Base-by-base conservation (phyloP, 2,329 filamentous ascomycete species). In the Conoideocrella luteorostrata region DNA sequence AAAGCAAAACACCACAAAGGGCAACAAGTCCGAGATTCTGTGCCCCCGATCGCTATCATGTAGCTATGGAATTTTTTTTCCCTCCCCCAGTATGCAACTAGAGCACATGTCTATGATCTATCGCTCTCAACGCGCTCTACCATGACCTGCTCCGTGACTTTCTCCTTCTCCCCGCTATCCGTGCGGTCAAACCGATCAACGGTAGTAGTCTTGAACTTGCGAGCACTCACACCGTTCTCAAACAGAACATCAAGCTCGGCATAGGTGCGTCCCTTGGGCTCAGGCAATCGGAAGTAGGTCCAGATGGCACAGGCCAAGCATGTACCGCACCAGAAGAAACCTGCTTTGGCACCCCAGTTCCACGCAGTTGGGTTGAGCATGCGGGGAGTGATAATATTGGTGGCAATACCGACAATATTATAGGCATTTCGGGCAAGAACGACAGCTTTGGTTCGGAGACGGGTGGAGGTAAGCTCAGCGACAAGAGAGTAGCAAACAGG, bases 401-500 rank as follows among this genome's bases (percentile, higher is more conserved):
- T 67, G 20, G 68, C 48, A 33, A 79, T 72, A 44, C 67, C 67
- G 18, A 59, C 55, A 5, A 75, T 58, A 48, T 78, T 74, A 59
- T 75, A 78, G 17, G 65, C 43, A 49, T 65, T 68, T 38, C 70
- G 61, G 1, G 66, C 69, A 15, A 73, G 54, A 11, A 70, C 69
- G 15, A 72, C 65, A 0, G 69, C 68, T 55, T 72, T 69, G 38
- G 66, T 69, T 36, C 69, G 63, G 17, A 73, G 62, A 30, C 70
- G 69, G 4, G 68, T 71, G 0, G 68, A 70, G 1, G 64, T 62
- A 3, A 72, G 48, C 53, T 73, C 70, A 1, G 70, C 78, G 4
- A 95, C 88, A 26, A 95, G 75, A 0, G 87, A 91, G 66, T 93
- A 95, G 66, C 86, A 89, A 21, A 95, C 87, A 29, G 49, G 65